Conservation (phyloP, 2,329 filamentous ascomycete species). For the Fusarium clavum region DNA sequence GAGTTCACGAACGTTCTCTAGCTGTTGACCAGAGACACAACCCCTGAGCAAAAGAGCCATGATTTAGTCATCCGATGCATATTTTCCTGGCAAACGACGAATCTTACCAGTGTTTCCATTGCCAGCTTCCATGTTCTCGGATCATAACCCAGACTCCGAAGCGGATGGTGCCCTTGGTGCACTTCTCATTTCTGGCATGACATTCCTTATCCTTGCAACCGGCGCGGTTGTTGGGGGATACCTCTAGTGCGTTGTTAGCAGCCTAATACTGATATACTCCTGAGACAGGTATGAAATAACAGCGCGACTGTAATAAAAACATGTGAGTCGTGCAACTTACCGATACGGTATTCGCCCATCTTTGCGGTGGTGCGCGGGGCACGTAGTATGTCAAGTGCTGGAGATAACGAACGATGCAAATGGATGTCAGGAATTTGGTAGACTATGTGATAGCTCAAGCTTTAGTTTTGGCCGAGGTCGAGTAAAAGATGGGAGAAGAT, state of each 20-base stretch:
- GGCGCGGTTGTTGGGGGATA: constrained; percentile 77
- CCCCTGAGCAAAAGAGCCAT: constrained; percentile 69
- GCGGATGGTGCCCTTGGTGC: constrained; percentile 81
- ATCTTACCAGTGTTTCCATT: constrained; percentile 87
- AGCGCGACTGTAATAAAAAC: background rate
- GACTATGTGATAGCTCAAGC: constrained; percentile 4
- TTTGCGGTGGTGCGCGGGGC: constrained; percentile 31
- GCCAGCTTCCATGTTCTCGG: constrained; percentile 71
- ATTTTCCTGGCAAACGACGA: background rate
- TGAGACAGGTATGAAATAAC: background rate
- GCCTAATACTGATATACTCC: constrained; percentile 15
- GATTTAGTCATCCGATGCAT: background rate
- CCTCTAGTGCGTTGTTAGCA: constrained; percentile 64
- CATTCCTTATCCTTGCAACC: constrained; percentile 79
- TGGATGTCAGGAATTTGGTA: background rate
- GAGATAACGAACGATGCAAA: constrained; percentile 29
- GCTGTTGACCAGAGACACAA: constrained; percentile 82
- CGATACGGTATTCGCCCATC: constrained; percentile 62
- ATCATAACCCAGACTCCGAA: constrained; percentile 79
- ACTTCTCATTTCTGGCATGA: constrained; percentile 86
- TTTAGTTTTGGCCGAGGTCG: constrained; percentile 3
- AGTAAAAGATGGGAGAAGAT: background rate
- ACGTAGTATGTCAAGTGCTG: constrained; percentile 6
- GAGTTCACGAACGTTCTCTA: constrained; percentile 72
- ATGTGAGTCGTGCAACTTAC: constrained; percentile 49